phyloP scores from a whole-genome alignment of 1,284 basidiomycete genomes.

The Marasmius oreades region DNA sequence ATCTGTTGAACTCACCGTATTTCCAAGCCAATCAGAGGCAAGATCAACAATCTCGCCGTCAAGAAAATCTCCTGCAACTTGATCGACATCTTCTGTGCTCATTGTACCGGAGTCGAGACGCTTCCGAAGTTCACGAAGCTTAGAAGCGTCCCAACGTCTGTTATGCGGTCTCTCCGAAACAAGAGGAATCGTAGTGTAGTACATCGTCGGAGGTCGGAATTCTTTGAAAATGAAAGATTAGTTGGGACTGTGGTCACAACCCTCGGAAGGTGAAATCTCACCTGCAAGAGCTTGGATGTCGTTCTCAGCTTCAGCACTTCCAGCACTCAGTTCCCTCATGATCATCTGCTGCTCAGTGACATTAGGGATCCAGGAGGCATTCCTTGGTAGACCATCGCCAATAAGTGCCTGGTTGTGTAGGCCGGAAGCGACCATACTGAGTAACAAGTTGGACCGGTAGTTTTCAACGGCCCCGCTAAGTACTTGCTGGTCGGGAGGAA shows the following conservation, averaged over 20 bases:
- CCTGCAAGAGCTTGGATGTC: conserved; percentile 84
- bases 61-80: conserved; percentile 84
- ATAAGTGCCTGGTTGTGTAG: conserved; percentile 59
- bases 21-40: conserved; percentile 98
- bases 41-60: conserved; percentile 92
- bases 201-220: conserved; percentile 85
- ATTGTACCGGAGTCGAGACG: conserved; percentile 82
- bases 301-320: conserved; percentile 72
- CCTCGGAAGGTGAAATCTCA: conserved; percentile 35
- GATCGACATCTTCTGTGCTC: conserved; percentile 85
- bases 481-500: conserved; percentile 89
- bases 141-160: conserved; percentile 90
- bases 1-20: conserved; percentile 54
- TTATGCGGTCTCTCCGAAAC: conserved; percentile 81
- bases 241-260: conserved; percentile 9
- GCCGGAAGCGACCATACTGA: conserved; percentile 89
- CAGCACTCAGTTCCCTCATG: conserved; percentile 85
- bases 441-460: conserved; percentile 86
- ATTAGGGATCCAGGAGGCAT: conserved; percentile 60
- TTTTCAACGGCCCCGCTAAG: conserved; percentile 89
- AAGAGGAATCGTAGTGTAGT: conserved; percentile 89
- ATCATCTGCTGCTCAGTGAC: conserved; percentile 94
- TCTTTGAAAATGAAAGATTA: conserved; percentile 40
- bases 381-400: conserved; percentile 52
- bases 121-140: conserved; percentile 92